Evolutionary conservation across 148 eudicot species (phyloP).

Genomic region (Simmondsia chinensis): DNA sequence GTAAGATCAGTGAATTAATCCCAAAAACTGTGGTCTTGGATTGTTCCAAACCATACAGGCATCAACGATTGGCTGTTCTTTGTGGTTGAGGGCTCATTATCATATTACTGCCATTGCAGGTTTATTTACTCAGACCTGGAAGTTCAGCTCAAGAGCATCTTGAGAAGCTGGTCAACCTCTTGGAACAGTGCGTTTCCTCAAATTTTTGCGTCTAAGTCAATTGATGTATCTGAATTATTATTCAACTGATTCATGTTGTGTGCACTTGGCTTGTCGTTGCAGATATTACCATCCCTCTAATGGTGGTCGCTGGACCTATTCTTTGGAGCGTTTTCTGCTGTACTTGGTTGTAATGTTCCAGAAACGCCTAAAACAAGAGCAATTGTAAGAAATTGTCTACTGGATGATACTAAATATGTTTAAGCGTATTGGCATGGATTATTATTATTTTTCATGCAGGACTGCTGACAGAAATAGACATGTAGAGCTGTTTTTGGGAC

Average conservation of each 20-base stretch:
- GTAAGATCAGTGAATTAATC: constrained; percentile 37
- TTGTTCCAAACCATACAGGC: no score
- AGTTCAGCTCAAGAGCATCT: constrained; percentile 65
- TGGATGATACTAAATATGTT: neutral
- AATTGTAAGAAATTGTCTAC: constrained; percentile 38
- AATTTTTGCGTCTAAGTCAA: constrained; percentile 4
- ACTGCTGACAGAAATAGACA: constrained; percentile 22
- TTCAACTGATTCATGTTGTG: neutral
- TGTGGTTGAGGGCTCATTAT: neutral
- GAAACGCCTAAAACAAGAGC: constrained; percentile 75
- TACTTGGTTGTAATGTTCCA: constrained; percentile 69
- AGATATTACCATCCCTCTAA: constrained; percentile 99
- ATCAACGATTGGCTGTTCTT: no score
- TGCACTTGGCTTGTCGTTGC: constrained; percentile 9
- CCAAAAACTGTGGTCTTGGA: neutral
- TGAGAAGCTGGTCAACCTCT: constrained; percentile 77
- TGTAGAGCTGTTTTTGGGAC: constrained; percentile 43
- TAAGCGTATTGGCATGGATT: constrained; percentile 6
- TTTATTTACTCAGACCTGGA: constrained; percentile 73
- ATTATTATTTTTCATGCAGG: constrained; percentile 38
- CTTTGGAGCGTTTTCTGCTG: constrained; percentile 78
- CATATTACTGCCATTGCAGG: constrained; percentile 46
- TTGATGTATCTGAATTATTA: constrained; percentile 6
- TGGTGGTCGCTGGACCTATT: constrained; percentile 98
- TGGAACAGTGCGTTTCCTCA: constrained; percentile 81